Evolutionary conservation across 495 filamentous ascomycete species (phyloP), one percentile per base, ranked within the genome.

Genomic region (Hypoxylon intermedium): DNA sequence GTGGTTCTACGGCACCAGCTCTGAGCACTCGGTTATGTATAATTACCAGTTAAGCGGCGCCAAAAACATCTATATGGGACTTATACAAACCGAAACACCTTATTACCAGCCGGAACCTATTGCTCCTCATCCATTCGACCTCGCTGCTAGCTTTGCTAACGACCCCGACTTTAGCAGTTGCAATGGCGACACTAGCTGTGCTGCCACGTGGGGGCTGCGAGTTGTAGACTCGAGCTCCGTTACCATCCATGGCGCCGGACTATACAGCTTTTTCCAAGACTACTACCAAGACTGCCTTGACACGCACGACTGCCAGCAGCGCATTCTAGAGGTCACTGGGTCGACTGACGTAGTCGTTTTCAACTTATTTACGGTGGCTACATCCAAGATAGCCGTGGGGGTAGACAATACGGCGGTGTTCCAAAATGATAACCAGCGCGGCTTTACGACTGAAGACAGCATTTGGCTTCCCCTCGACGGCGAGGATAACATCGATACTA

Each of bases 81-180:
- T 84, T 26, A 84, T 91, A 52, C 88, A 91, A 63, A 81, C 86
- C n/a, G 88, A 91, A 63, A 87, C 86, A 0, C 85, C 87, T 6
- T 91, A 92, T 75, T 88, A 82, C 71, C 87, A 89, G 72, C 75
- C 81, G 33, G 89, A 89, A 71, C 88, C 89, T 0, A 75, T 76
- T 46, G 75, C 87, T 0, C 72, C 85, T 15, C 68, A 70, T 3
- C 83, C 86, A 3, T 52, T 58, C 15, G 24, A 44, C 15, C 26
- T 23, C 11, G 31, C 23, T 9, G 37, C 43, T 6, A 37, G 34
- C 3, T 31, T 65, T 67, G 67, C 65, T 0, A 53, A 70, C 0
- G 73, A 77, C 11, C 12, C 69, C 0, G 70, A 74, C n/a, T 73
- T 83, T 50, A 75, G 77, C 41, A 86, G 87, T 2, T 79, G 51